A percentile compares a stretch with the other conserved stretches of the same genome.
Evolutionary conservation across 805 yeast genomes (phyloP).

Genomic region (Kurtzmaniella fragi): DNA sequence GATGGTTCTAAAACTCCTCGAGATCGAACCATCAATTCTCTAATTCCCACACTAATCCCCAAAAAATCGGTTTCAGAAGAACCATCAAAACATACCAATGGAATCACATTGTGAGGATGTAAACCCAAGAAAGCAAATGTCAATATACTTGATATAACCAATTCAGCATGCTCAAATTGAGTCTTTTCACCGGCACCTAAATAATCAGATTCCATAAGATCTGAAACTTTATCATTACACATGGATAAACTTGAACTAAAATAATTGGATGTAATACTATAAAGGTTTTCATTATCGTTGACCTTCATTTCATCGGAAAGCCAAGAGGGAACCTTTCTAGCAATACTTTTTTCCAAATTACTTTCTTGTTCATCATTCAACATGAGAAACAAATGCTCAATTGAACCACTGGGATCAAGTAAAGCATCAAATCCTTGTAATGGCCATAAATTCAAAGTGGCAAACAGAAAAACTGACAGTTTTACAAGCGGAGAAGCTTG

Average conservation of each 20-base stretch:
- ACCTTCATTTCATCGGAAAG: not conserved
- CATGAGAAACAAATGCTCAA: constrained; percentile 6
- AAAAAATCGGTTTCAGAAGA: constrained; percentile 15
- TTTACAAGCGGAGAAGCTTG: constrained; percentile 12
- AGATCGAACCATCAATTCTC: constrained; percentile 4
- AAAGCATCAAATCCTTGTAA: not conserved
- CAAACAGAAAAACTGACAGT: constrained; percentile 14
- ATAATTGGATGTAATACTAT: no score
- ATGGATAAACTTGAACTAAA: no score
- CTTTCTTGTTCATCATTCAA: not conserved
- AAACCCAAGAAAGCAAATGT: constrained; percentile 25
- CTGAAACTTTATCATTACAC: no score
- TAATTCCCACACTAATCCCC: constrained; percentile 15
- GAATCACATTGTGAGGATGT: constrained; percentile 25
- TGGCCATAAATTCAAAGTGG: constrained; percentile 14
- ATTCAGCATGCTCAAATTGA: constrained; percentile 7
- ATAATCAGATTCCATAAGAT: no score
- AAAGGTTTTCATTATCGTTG: not conserved
- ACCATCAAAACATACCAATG: constrained; percentile 20
- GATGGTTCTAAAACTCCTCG: constrained; percentile 5
- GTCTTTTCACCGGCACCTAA: no score
- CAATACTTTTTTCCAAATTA: not conserved
- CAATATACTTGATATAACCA: constrained; percentile 15
- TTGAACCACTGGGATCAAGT: no score
- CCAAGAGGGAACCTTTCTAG: not conserved